These are phyloP conservation scores for Asterophora lycoperdoides DNA, from an alignment of 768 basidiomycete species.

Conservation along the genomic window DNA sequence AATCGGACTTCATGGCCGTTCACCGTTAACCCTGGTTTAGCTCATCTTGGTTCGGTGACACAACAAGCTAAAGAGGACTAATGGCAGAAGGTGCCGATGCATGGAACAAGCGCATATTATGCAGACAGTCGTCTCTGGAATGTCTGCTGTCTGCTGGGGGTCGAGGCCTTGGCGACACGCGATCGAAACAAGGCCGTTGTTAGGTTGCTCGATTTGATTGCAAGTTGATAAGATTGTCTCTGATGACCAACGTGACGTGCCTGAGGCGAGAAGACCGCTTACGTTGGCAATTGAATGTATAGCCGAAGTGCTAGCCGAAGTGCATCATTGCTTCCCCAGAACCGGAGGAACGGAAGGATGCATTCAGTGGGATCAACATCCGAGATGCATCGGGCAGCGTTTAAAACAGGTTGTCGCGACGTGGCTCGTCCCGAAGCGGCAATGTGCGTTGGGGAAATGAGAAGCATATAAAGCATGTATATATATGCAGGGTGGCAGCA, in stretches of 20 bases:
- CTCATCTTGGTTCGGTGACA: not conserved
- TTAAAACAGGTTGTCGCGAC: slow-evolving; percentile 20
- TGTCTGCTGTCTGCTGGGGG: not conserved
- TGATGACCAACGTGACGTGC: slow-evolving; percentile 18
- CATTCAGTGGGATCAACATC: slow-evolving; percentile 21
- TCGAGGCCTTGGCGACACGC: slow-evolving; percentile 1
- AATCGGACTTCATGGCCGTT: not conserved
- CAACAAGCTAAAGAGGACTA: not conserved
- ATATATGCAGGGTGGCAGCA: slow-evolving; percentile 9
- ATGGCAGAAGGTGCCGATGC: not conserved
- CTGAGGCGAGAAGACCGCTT: slow-evolving; percentile 12
- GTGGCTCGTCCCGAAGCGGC: slow-evolving; percentile 21
- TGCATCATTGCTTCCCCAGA: slow-evolving; percentile 31
- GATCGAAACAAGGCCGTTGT: slow-evolving; percentile 8
- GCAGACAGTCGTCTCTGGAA: too few species aligned
- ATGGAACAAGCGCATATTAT: too few species aligned
- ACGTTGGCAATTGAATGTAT: slow-evolving; percentile 18
- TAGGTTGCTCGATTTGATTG: slow-evolving; percentile 6
- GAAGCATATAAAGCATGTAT: slow-evolving; percentile 9
- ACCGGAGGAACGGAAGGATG: slow-evolving; percentile 25
- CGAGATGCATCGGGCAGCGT: slow-evolving; percentile 31
- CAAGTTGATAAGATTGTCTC: slow-evolving; percentile 18
- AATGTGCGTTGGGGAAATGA: slow-evolving; percentile 24
- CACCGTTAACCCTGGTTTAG: not conserved
- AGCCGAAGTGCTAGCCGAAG: slow-evolving; percentile 20